Base-by-base conservation (phyloP, 2,329 filamentous ascomycete genomes). In the Colletotrichum gigasporum region DNA sequence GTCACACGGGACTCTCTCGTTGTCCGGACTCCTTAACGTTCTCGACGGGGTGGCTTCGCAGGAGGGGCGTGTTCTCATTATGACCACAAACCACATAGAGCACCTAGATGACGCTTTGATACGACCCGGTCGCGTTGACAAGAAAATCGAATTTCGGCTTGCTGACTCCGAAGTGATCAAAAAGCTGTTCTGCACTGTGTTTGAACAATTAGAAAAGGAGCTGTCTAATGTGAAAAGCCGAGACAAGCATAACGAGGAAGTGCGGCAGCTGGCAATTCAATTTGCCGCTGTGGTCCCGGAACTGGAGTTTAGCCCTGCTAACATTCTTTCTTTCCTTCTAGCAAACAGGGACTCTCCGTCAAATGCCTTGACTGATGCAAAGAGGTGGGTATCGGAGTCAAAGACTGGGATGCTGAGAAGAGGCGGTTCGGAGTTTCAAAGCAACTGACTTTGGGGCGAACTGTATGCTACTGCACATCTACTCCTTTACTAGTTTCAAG, bases 121-220 rank as follows among this genome's bases (percentile, higher is more conserved):
- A 5, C 65, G 67, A 9, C 62, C 71, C 50, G 64, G 89, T 0
- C 77, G 88, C 2, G 83, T 91, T 1, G 88, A 91, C 63, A 79
- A 88, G 73, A 83, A 82, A 44, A 80, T 90, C 14, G 76, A 79
- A 47, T 67, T 70, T 44, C 2, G 18, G 24, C 50, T 41, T 12
- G 5, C n/a, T 2, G n/a, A 14, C 24, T 9, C 24, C 7, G 9
- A 20, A 10, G 24, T 53, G 2, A 11, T 53, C 9, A 11, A 5
- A 12, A 28, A 53, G 20, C 16, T 52, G 6, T 53, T 41, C 4
- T 9, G 8, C 6, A 41, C 24, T 30, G 4, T 53, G 5, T 52
- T 52, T 9, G 1, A 39, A 5, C 3, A 28, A 8, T 52, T 4
- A 2, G 20, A 52, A 28, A 14, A 28, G 10, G 48, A 52, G 10